Percentiles rank a stretch among this genome's conserved stretches.
Conservation (phyloP, 768 basidiomycete genomes). For the Jaapia argillacea region DNA sequence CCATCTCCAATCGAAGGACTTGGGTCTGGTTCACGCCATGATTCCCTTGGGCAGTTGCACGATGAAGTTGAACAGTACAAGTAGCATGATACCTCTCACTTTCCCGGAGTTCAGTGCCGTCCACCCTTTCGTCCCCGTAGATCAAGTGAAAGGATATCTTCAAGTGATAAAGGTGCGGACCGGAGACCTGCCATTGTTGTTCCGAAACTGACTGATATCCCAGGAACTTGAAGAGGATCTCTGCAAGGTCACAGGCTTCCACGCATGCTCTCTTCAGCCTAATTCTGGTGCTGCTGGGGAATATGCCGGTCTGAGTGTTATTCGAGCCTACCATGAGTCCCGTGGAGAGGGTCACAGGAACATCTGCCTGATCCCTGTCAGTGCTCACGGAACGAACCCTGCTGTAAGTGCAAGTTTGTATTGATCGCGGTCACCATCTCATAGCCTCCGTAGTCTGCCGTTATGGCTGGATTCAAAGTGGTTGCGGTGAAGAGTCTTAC, state of each 20-base stretch:
- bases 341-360: constrained; percentile 79
- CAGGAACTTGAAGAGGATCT: constrained; percentile 89
- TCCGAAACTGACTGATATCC: background rate
- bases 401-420: constrained; percentile 47
- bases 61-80: constrained; percentile 98
- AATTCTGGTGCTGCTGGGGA: constrained; percentile 99
- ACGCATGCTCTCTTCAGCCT: constrained; percentile 92
- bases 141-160: constrained; percentile 85
- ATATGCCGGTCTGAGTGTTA: constrained; percentile 91
- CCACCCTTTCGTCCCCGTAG: constrained; percentile 87
- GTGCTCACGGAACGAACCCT: constrained; percentile 97
- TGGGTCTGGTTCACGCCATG: constrained; percentile 93
- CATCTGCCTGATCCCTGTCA: constrained; percentile 88
- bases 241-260: constrained; percentile 93
- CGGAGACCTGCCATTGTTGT: background rate
- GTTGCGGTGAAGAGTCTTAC: constrained; percentile 84
- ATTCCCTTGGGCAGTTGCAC: constrained; percentile 94
- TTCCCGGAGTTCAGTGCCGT: constrained; percentile 87
- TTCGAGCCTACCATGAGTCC: constrained; percentile 89
- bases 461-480: constrained; percentile 96
- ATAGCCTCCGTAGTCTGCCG: constrained; percentile 61
- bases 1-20: constrained; percentile 89
- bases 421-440: background rate
- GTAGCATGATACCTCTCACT: constrained; percentile 93
- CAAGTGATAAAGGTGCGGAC: constrained; percentile 60